Conservation (phyloP, 2,329 filamentous ascomycete species). For the Cladosporium sp. region DNA sequence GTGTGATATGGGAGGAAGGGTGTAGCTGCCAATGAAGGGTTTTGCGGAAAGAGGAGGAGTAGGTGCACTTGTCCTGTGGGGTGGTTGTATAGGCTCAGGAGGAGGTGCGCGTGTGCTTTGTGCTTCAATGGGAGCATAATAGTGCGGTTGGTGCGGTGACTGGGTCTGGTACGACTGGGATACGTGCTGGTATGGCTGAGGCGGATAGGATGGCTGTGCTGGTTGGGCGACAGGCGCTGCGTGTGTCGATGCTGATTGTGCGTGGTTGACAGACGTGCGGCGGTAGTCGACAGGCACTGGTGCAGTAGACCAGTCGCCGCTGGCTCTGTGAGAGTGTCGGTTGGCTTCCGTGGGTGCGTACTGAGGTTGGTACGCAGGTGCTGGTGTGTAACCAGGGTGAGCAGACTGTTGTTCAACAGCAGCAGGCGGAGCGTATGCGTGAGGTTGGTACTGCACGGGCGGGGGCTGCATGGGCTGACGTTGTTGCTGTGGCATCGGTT, state of each 20-base stretch:
- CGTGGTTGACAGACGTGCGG: conserved; percentile 38
- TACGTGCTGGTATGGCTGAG: conserved; percentile 26
- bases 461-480: conserved; percentile 36
- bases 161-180: conserved; percentile 9
- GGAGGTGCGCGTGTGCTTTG: conserved; percentile 20
- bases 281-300: conserved; percentile 33
- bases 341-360: conserved; percentile 31
- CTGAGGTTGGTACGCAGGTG: conserved; percentile 32
- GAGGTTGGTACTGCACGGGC: conserved; percentile 24
- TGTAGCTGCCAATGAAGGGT: conserved; percentile 19
- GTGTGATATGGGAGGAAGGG: conserved; percentile 41
- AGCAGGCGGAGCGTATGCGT: conserved; percentile 22
- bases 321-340: conserved; percentile 33
- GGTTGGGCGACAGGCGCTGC: conserved; percentile 28
- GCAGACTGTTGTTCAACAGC: conserved; percentile 30
- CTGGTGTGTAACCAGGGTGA: conserved; percentile 38
- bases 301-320: conserved; percentile 36
- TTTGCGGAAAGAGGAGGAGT: conserved; percentile 19
- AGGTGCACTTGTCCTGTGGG: conserved; percentile 21
- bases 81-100: conserved; percentile 24
- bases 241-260: conserved; percentile 32
- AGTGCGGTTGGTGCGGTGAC: conserved; percentile 17
- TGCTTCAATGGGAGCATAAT: conserved; percentile 21
- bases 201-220: conserved; percentile 33
- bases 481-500: conserved; percentile 23